Base-by-base conservation (phyloP, 164 flowering plant species). In the Warburgia ugandensis region DNA sequence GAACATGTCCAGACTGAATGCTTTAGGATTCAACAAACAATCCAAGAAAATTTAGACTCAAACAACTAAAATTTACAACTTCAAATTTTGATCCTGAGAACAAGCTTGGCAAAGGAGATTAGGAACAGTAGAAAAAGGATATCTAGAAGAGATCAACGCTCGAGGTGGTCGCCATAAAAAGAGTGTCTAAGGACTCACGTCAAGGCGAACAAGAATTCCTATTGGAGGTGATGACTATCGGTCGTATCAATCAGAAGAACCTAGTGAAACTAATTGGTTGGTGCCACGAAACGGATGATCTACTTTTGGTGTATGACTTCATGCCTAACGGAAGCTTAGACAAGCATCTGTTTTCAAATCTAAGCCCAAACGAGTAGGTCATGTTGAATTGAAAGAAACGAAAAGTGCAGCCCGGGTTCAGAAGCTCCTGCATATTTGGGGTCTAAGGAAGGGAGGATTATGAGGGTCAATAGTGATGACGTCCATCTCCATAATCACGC, bases 21-120 rank as follows among this genome's bases (percentile, higher is more conserved):
- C 68, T 80, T 5, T 48, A 48, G 49, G 55, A 29, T 7, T 64
- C 71, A 6, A 56, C 73, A 1, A 55, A 47, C 30, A 73, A 73
- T 6, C 85, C 85, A 0, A 46, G 39, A 35, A 77, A 62, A 49
- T 77, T 75, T 65, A 19, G 22, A 25, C 58, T 77, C 17, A 72
- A 46, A 52, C 77, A 81, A 6, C 73, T 84, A 20, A 60, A 58
- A 46, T 39, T 44, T 13, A 78, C 85, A n/a, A 84, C 85, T 0
- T 65, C 55, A 19, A 66, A 71, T 29, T 84, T 79, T 57, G 51
- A 54, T 29, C 51, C 52, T 13, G 62, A 53, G 30, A 67, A 76
- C 68, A 71, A 70, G 72, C 71, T 85, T 0, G 94, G 89, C 58
- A 60, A 60, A 86, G 89, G 0, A 89, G 84, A 2, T 85, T 72